These are phyloP conservation scores for Neophaeococcomyces aloes DNA, from an alignment of 2,329 filamentous ascomycete species.

Conservation along the genomic window DNA sequence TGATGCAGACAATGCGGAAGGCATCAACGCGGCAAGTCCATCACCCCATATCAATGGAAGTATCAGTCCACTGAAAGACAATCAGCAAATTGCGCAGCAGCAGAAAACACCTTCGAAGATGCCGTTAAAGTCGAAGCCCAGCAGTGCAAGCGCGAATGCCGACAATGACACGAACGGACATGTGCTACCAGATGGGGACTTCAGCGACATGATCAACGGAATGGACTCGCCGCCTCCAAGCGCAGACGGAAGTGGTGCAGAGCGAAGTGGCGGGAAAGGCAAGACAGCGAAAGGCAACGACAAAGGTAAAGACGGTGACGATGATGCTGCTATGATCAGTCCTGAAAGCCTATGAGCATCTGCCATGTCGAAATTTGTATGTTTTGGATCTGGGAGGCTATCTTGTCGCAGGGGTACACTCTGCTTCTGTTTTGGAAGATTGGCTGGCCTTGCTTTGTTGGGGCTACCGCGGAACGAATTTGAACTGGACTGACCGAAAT, in stretches of 20 bases:
- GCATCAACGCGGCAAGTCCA: not conserved
- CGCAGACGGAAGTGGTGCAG: conserved; percentile 3
- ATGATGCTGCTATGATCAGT: conserved; percentile 68
- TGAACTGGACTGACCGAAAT: too few species aligned
- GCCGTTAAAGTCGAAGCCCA: conserved; percentile 31
- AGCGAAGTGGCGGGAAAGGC: conserved; percentile 24
- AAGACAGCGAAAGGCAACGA: conserved; percentile 4
- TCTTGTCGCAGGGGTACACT: too few species aligned
- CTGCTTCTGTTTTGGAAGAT: too few species aligned
- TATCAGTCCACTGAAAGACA: conserved; percentile 17
- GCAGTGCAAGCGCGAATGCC: conserved; percentile 32
- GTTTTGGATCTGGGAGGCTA: too few species aligned
- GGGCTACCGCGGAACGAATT: too few species aligned
- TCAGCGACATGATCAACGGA: conserved; percentile 5
- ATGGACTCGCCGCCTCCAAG: conserved; percentile 4
- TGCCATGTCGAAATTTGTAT: not conserved
- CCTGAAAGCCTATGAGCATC: conserved; percentile 54
- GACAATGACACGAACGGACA: conserved; percentile 12
- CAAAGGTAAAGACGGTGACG: conserved; percentile 36
- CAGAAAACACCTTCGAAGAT: conserved; percentile 22
- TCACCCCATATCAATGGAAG: conserved; percentile 4
- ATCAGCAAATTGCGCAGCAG: conserved; percentile 12
- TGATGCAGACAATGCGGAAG: conserved; percentile 13
- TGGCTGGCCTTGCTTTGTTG: too few species aligned
- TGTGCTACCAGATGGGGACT: conserved; percentile 3